Evolutionary conservation across 108 stramenopile genomes (phyloP).

Genomic region (Skeletonema tropicum): DNA sequence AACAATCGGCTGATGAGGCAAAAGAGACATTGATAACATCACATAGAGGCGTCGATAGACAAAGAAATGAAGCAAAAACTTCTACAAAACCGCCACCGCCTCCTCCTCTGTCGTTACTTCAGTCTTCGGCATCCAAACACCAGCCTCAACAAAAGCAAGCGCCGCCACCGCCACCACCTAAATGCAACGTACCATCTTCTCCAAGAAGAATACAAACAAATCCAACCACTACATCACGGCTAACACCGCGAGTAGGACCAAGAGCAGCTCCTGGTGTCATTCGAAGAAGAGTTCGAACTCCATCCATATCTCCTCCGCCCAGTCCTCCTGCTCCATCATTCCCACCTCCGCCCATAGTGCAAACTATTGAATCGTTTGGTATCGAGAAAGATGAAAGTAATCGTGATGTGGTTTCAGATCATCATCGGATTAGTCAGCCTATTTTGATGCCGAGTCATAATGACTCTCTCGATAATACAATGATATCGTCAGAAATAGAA

Average conservation of each 20-base stretch:
- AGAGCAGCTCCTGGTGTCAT: constrained; percentile 42
- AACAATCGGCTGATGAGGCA: neutral
- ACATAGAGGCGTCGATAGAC: neutral
- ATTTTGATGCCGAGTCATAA: neutral
- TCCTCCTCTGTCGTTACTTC: neutral
- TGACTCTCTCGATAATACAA: neutral
- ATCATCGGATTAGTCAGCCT: neutral
- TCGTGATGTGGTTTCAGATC: neutral
- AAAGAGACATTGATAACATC: neutral
- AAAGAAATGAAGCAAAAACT: neutral
- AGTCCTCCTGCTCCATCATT: constrained; percentile 20
- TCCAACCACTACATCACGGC: constrained; percentile 9
- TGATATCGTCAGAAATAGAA: neutral
- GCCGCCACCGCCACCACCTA: constrained; percentile 7
- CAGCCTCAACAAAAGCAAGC: neutral
- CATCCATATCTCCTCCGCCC: constrained; percentile 30
- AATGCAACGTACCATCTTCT: neutral
- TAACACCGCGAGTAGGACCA: constrained; percentile 12
- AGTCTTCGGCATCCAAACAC: constrained; percentile 1
- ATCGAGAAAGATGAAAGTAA: neutral
- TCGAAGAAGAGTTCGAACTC: constrained; percentile 39
- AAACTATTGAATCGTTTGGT: constrained; percentile 3
- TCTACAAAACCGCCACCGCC: neutral
- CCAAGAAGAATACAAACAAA: neutral
- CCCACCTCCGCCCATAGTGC: neutral